Evolutionary conservation across 2,329 filamentous ascomycete genomes (phyloP).

Genomic region (Cryphonectria japonica): DNA sequence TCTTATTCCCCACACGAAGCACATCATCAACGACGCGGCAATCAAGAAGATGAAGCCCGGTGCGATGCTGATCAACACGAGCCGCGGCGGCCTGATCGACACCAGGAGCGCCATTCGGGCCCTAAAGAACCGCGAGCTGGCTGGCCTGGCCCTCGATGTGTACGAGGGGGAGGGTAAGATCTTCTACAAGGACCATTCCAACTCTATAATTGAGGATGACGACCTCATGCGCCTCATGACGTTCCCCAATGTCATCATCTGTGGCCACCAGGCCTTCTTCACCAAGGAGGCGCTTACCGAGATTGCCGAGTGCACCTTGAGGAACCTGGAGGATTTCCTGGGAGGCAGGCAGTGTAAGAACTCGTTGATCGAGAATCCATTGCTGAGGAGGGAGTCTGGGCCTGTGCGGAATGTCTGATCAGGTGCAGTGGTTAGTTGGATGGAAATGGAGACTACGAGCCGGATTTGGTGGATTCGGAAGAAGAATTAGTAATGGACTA

Average conservation of each 20-base stretch:
- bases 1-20: conserved; percentile 60
- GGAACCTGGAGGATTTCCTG: conserved; percentile 56
- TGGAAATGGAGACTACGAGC: not conserved
- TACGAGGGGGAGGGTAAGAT: conserved; percentile 68
- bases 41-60: conserved; percentile 61
- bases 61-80: conserved; percentile 69
- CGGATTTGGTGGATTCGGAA: no score
- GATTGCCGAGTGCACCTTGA: conserved; percentile 63
- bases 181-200: conserved; percentile 69
- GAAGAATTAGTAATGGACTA: not conserved
- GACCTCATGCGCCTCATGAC: conserved; percentile 68
- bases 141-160: conserved; percentile 68
- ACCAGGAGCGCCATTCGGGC: conserved; percentile 62
- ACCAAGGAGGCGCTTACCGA: conserved; percentile 67
- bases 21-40: conserved; percentile 61
- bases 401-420: conserved; percentile 26
- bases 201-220: conserved; percentile 68
- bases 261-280: conserved; percentile 72
- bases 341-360: conserved; percentile 41
- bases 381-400: conserved; percentile 6
- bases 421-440: no score
- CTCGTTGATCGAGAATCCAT: conserved; percentile 37
- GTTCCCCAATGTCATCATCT: conserved; percentile 69
- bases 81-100: conserved; percentile 66
- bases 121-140: conserved; percentile 63